A percentile compares a stretch with the other conserved stretches of the same genome.
These are phyloP conservation scores for Tetrahymena elliotti DNA, from an alignment of 73 alveolate genomes.

Conservation along the genomic window DNA sequence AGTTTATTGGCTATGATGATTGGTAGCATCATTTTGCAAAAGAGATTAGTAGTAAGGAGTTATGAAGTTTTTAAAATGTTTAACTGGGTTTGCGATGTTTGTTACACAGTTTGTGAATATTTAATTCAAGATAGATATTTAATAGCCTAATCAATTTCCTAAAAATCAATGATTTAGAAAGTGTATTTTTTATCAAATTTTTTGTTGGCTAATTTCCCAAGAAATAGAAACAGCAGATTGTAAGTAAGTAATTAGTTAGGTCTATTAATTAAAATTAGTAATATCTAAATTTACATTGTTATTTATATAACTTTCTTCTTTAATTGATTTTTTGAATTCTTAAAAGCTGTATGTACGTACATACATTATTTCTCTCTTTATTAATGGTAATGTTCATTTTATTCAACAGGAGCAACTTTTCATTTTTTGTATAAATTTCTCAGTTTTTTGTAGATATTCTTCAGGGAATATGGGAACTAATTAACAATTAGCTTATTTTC, in stretches of 20 bases:
- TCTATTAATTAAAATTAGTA: not conserved
- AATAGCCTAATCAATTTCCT: too few relatives aligned
- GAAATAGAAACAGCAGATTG: not conserved
- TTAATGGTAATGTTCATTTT: not conserved
- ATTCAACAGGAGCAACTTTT: not conserved
- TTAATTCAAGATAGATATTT: not conserved
- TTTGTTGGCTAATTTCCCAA: not conserved
- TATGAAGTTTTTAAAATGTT: not conserved
- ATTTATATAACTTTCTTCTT: not conserved
- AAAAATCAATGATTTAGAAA: not conserved
- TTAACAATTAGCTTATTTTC: not conserved
- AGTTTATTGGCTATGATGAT: too few relatives aligned
- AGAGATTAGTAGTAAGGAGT: too few relatives aligned
- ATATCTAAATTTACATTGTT: not conserved
- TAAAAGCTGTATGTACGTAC: not conserved
- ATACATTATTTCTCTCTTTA: not conserved
- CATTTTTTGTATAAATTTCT: not conserved
- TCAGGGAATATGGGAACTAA: not conserved
- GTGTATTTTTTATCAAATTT: not conserved
- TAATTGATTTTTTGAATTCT: not conserved
- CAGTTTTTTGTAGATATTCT: not conserved
- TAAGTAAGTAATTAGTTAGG: not conserved
- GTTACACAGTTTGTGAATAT: not conserved
- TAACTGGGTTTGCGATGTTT: not conserved
- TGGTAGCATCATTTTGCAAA: too few relatives aligned